These are phyloP conservation scores for Fusarium graminum DNA, from an alignment of 2,329 filamentous ascomycete species.

Conservation along the genomic window DNA sequence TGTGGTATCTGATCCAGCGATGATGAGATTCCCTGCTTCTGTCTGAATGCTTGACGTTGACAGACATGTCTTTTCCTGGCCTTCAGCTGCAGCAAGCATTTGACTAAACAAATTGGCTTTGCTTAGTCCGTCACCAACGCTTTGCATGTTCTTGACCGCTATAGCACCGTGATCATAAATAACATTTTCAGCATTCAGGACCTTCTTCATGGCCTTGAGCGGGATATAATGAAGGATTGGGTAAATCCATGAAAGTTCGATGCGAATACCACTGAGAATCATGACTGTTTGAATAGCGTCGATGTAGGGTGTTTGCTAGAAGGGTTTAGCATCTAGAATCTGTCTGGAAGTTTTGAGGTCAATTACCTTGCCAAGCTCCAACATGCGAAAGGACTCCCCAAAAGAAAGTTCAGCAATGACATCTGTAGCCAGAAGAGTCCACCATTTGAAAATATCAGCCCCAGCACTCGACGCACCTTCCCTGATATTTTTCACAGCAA, in stretches of 20 bases:
- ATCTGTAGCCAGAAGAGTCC: constrained; percentile 34
- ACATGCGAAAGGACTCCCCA: constrained; percentile 31
- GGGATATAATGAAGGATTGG: neutral
- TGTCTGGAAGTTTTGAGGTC: accelerated
- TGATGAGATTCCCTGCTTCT: constrained; percentile 15
- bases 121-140: neutral
- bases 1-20: constrained; percentile 31
- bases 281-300: neutral
- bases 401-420: constrained; percentile 32
- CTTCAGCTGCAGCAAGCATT: constrained; percentile 4
- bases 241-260: constrained; percentile 1
- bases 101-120: constrained; percentile 11
- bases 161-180: neutral
- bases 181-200: neutral
- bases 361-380: constrained; percentile 25
- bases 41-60: neutral
- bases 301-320: constrained; percentile 12
- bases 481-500: constrained; percentile 1
- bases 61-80: neutral
- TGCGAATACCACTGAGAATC: neutral
- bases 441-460: constrained; percentile 36
- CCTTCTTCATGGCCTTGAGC: accelerated
- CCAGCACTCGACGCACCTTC: neutral
- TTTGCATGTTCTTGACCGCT: constrained; percentile 9
- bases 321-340: neutral